Base-by-base conservation (phyloP, 2,329 filamentous ascomycete species). In the Cladophialophora chaetospira region DNA sequence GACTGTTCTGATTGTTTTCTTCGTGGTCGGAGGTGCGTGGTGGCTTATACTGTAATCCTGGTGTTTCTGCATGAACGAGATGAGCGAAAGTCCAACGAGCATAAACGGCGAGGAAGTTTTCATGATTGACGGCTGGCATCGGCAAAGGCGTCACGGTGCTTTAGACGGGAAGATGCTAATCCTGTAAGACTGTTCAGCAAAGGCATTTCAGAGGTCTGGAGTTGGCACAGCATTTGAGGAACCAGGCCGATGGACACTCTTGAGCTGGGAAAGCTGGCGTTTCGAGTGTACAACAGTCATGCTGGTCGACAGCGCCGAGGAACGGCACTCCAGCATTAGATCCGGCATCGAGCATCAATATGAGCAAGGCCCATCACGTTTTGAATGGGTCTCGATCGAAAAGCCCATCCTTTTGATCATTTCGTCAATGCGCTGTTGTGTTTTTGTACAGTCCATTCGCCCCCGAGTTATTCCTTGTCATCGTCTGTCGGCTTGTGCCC, bases 401-500 rank as follows among this genome's bases (percentile, higher is more conserved):
- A 40, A 40, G 11, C 36, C 36, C 5, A 15, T 44, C 19, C 21
- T n/a, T 44, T 23, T 8, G 42, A 9, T 13, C 11, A 23, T n/a
- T n/a, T 23, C 21, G n/a, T n/a, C n/a, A n/a, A n/a, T n/a, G n/a
- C 19, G 33, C 33, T 33, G 25, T 13, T 36, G 26, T 21, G 35
- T 19, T 43, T 51, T 51, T 11, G 48, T 51, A 31, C 36, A 42
- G 29, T 21, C 19, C 15, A 15, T 21, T 3, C 31, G 36, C 42
- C 26, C 15, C 19, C 42, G 4, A 19, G 15, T 6, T 21, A 28
- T n/a, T 28, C 19, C 9, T n/a, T 23, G 8, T 46, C 23, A 49
- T 29, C 33, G 43, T 26, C 58, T 55, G 21, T 53, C 57, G 3
- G 29, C 51, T 55, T 75, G 71, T 57, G 68, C 75, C 53, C 38